phyloP scores from a whole-genome alignment of 805 yeast genomes.

The Tetrapisispora nanseiensis region DNA sequence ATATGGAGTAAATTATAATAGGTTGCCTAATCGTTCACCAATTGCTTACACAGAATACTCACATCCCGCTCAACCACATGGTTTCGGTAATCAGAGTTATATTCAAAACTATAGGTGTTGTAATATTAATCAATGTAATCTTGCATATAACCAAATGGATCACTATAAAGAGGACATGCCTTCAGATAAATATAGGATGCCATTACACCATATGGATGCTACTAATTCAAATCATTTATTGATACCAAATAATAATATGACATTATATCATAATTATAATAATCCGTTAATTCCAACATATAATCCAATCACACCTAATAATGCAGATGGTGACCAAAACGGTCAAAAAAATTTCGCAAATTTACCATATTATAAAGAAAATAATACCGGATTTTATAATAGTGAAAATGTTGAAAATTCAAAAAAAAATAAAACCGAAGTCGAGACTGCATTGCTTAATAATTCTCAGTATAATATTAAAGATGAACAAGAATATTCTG shows the following conservation, averaged over 20 bases:
- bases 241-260: background rate
- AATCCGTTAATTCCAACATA: background rate
- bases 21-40: background rate
- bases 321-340: background rate
- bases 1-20: background rate
- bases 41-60: background rate
- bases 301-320: background rate
- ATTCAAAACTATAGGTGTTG: background rate
- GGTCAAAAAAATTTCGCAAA: background rate
- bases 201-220: background rate
- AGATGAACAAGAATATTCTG: background rate
- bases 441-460: background rate
- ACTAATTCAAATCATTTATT: background rate
- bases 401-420: background rate
- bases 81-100: background rate
- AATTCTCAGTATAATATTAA: background rate
- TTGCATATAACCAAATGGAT: too few species aligned
- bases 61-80: background rate
- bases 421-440: background rate
- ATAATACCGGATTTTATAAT: background rate
- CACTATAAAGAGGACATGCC: background rate
- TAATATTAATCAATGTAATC: background rate
- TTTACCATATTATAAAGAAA: background rate
- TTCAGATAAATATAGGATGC: background rate
- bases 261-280: background rate